Base-by-base conservation (phyloP, 2,329 filamentous ascomycete genomes). In the Fusarium brachygibbosum region DNA sequence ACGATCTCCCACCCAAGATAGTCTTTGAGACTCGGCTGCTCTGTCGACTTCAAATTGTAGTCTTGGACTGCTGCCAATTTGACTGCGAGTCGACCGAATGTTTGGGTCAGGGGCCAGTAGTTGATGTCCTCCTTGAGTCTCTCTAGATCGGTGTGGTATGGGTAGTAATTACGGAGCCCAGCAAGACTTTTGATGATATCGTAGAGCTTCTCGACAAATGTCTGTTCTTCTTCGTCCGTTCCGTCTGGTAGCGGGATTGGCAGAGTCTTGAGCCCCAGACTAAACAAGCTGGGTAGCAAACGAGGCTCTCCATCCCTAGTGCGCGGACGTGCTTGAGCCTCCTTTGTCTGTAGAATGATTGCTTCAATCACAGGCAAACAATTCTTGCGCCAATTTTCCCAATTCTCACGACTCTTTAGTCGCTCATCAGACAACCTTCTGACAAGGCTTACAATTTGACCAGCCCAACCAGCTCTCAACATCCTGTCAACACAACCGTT, bases 111-210 rank as follows among this genome's bases (percentile, higher is more conserved):
- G 3, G 57, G 59, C 40, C 59, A 62, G n/a, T 42, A 32, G 1
- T 58, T 19, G 4, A 74, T 28, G n/a, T 59, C 58, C 7, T 42
- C 38, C 21, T 68, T 74, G 9, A 74, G 49, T 2, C 44, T 37
- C 10, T 44, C 17, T 29, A 76, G 69, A 23, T 76, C 71, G 1
- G 52, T 40, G 34, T 77, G 75, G 21, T 77, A 76, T 1, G 71
- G 75, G 10, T 34, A 46, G 10, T 34, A 46, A 10, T 52, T 34
- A n/a, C 34, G 60, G 1, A 68, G 66, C 1, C 10, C 34, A 1
- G 51, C 63, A 1, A 77, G 70, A 28, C 23, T 17, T 2, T 55
- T 49, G 4, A 74, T 53, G 3, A 72, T 54, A 1, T 23, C 34
- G 12, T 65, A 69, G 4, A 76, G 35, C 23, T 67, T 52, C 7